These are phyloP conservation scores for Ceratocystis cacaofunesta DNA, from an alignment of 2,329 filamentous ascomycete species.

Conservation along the genomic window DNA sequence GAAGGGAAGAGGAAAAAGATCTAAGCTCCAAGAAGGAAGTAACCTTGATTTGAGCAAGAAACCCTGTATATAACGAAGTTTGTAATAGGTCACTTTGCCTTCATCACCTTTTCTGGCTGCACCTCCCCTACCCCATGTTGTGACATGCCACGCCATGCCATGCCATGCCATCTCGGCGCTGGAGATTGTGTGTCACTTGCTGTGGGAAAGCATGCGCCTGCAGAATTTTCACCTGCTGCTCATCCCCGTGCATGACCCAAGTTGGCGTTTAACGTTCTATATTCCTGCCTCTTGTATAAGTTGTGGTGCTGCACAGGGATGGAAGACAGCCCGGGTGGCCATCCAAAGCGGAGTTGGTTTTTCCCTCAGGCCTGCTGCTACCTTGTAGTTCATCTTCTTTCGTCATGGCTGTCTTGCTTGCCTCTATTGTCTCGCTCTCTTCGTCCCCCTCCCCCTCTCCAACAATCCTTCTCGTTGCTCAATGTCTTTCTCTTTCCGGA, in stretches of 20 bases:
- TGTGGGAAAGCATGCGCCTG: not conserved
- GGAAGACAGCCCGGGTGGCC: not conserved
- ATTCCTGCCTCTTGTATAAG: not conserved
- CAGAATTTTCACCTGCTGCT: not conserved
- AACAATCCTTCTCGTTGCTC: not conserved
- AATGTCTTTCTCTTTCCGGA: not conserved
- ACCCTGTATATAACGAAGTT: not conserved
- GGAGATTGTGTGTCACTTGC: not conserved
- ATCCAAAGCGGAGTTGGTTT: not conserved
- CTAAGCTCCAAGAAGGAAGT: not conserved
- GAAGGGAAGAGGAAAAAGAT: not conserved
- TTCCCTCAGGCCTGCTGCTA: not conserved
- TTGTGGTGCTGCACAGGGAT: not conserved
- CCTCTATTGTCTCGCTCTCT: conserved; percentile 7
- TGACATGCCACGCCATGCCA: not conserved
- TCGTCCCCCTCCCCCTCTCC: conserved; percentile 6
- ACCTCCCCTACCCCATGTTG: too few relatives aligned
- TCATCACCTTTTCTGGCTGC: too few relatives aligned
- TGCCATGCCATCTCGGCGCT: not conserved
- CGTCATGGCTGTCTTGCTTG: not conserved
- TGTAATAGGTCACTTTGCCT: too few relatives aligned
- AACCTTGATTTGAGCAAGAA: not conserved
- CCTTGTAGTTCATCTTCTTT: not conserved
- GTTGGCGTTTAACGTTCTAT: not conserved
- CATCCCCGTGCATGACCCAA: not conserved